Evolutionary conservation across 1,139 yeast genomes (phyloP).

Genomic region (Candida dubliniensis): DNA sequence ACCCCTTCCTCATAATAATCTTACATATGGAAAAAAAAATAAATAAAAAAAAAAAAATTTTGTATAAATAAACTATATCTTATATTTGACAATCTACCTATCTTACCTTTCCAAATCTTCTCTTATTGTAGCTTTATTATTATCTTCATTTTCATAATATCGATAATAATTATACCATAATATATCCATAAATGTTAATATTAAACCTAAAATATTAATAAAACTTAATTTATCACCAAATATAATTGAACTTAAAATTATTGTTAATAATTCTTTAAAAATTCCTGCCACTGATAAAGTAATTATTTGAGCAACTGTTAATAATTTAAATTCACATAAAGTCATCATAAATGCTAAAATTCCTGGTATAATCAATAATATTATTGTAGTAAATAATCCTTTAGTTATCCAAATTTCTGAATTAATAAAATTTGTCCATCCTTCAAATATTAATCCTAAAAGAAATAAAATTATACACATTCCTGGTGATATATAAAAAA

Average conservation of each 20-base stretch:
- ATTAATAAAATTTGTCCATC: conserved; percentile 49
- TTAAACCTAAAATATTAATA: conserved; percentile 73
- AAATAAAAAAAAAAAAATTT: neutral
- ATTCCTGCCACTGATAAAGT: conserved; percentile 91
- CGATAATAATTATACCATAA: conserved; percentile 77
- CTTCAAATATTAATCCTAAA: conserved; percentile 67
- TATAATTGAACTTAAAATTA: conserved; percentile 64
- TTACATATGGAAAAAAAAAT: neutral
- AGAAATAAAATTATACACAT: conserved; percentile 66
- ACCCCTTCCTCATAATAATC: no score
- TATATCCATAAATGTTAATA: conserved; percentile 75
- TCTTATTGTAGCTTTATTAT: neutral
- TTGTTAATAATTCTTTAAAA: conserved; percentile 85
- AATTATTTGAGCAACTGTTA: conserved; percentile 79
- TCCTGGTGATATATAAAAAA: conserved; percentile 79
- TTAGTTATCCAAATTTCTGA: conserved; percentile 64
- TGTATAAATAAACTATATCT: no score
- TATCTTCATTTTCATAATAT: conserved; percentile 24
- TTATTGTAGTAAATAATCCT: conserved; percentile 55
- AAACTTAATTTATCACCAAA: conserved; percentile 72
- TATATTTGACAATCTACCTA: no score
- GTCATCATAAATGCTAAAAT: conserved; percentile 88
- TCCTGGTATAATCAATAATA: conserved; percentile 76
- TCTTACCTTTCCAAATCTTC: conserved; percentile 5
- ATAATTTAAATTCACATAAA: conserved; percentile 77